Base-by-base conservation (phyloP, 2,329 filamentous ascomycete species). In the Colletotrichum liaoningense region DNA sequence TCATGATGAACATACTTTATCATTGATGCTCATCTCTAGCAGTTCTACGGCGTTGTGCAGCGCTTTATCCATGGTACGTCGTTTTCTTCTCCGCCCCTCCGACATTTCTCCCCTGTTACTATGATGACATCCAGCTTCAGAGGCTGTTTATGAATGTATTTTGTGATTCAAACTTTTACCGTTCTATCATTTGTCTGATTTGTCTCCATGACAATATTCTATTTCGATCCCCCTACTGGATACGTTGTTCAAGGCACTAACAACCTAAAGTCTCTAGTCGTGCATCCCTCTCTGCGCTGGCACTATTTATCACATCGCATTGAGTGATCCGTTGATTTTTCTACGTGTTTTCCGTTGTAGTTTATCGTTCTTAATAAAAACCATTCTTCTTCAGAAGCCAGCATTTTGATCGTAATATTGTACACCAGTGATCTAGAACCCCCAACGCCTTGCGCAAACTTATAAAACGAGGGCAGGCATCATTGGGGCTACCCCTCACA, bases 101-200 rank as follows among this genome's bases (percentile, higher is more conserved):
- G 3, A 16, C 2, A 28, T n/a, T 11, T 16, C 42, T 11, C 16
- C 12, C 19, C 42, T n/a, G 52, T 26, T 30, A 55, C 65, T 33
- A 82, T 84, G 83, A 85, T 84, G 83, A 84, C 78, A 79, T 26
- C 55, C 67, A 67, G 77, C 77, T 77, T 82, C 82, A 84, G 84
- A 85, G 84, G 84, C 84, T 86, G 84, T 86, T 85, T 85, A 85
- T 86, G 84, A 85, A 65, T 65, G 62, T 81, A 76, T 69, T 67
- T 67, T 9, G 73, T 84, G 81, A 84, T 84, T 84, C 78, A 75
- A 81, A 81, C 76, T 64, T 75, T 80, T 77, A 82, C 79, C 78
- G 78, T 76, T 76, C 71, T 77, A 77, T 79, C 78, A 59, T 67
- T 74, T 65, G 57, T 72, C 67, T 67, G 67, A 74, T 54, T 68